Base-by-base conservation (phyloP, 2,329 filamentous ascomycete genomes). In the Clonostachys rosea region DNA sequence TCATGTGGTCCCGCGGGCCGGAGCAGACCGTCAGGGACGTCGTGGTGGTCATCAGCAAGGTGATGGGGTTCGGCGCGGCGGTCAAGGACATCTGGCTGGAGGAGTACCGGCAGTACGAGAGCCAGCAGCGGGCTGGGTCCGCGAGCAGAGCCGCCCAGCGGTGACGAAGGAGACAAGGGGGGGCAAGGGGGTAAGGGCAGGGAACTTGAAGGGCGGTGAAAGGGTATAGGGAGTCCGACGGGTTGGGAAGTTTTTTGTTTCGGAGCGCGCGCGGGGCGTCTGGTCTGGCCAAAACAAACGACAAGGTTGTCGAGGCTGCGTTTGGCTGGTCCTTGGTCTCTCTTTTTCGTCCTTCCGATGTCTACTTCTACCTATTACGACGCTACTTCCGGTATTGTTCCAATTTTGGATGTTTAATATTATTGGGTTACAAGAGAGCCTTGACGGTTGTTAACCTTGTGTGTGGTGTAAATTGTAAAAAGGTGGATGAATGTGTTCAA, bases 1-100 rank as follows among this genome's bases (percentile, higher is more conserved):
- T 76, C 50, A 71, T 86, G 5, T 86, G 77, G 64, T 82, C 84
- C 59, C 71, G 89, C 3, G 84, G 90, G 0, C 61, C 85, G 14
- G 79, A 82, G 53, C 81, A 81, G 49, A 84, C 84, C 52, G 67
- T 79, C 13, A 71, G 75, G 50, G 88, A 94, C 65, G 57, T 70
- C 12, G 65, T 68, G 16, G 67, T 70, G 2, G 50, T 78, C 34
- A 68, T 60, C 10, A 58, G 66, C 48, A 71, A 69, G 56, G 40
- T 76, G n/a, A 57, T 63, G 20, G 73, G 70, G 7, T 79, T 78
- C 56, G 64, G 67, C 40, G 60, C 67, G 13, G 68, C 76, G 44
- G 63, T 79, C 46, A 75, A 67, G 60, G 71, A 75, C 48, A 70
- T 82, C 39, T 84, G 79, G 76, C 59, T 74, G 55, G 61, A 64